Conservation (phyloP, 352 stramenopile genomes). For the Pythium coloratum region DNA sequence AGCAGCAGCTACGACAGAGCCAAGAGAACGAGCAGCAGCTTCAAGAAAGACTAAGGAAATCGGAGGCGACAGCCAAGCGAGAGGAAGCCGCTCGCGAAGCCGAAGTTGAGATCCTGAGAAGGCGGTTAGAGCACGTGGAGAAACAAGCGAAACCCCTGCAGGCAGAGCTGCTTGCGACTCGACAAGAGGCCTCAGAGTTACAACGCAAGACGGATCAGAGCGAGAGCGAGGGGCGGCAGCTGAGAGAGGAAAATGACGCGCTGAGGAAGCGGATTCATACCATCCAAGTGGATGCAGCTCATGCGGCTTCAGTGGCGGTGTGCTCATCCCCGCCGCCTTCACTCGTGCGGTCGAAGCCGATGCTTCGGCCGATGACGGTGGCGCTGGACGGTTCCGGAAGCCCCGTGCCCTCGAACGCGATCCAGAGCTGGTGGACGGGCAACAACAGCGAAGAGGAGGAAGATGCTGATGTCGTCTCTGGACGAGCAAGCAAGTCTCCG, state of each 20-base stretch:
- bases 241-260: slow-evolving; percentile 9
- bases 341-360: slow-evolving; percentile 15
- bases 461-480: background rate
- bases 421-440: slow-evolving; percentile 66
- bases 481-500: background rate
- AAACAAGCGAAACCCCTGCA: slow-evolving; percentile 31
- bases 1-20: slow-evolving; percentile 11
- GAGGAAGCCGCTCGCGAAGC: slow-evolving; percentile 25
- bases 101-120: slow-evolving; percentile 59
- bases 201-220: background rate
- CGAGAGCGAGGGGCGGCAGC: background rate
- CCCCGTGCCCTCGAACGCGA: slow-evolving; percentile 26
- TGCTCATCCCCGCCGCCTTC: slow-evolving; percentile 5
- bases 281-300: background rate
- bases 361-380: slow-evolving; percentile 23
- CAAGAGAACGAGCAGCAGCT: slow-evolving; percentile 26
- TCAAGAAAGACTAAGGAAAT: background rate
- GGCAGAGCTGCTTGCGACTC: slow-evolving; percentile 29
- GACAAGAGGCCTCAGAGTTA: slow-evolving; percentile 9
- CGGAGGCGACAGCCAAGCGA: background rate
- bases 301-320: background rate
- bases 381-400: slow-evolving; percentile 20
- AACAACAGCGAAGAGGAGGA: slow-evolving; percentile 18
- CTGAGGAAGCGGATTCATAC: background rate
- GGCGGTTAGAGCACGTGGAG: slow-evolving; percentile 33